Evolutionary conservation across 2,329 filamentous ascomycete species (phyloP).

Genomic region (Diaporthe ilicicola): DNA sequence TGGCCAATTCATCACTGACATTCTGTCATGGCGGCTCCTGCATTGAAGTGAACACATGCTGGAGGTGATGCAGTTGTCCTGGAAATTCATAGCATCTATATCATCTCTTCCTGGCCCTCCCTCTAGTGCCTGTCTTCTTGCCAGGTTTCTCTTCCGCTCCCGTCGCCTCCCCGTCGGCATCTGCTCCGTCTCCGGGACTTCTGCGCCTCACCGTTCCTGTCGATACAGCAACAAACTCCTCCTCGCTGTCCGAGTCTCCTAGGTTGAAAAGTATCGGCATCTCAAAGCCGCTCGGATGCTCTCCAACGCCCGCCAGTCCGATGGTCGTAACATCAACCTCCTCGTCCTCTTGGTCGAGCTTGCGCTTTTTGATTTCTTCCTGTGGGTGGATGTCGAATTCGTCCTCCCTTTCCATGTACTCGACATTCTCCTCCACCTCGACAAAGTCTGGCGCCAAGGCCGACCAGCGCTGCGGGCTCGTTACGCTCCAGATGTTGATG

Average conservation of each 20-base stretch:
- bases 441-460: slow-evolving; percentile 95
- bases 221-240: slow-evolving; percentile 77
- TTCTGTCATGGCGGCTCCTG: not conserved
- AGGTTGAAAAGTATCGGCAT: slow-evolving; percentile 96
- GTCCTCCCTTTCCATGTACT: slow-evolving; percentile 94
- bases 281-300: slow-evolving; percentile 71
- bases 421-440: slow-evolving; percentile 97
- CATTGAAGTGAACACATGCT: no score
- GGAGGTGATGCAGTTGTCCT: not conserved
- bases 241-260: slow-evolving; percentile 93
- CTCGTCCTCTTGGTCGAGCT: slow-evolving; percentile 92
- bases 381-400: slow-evolving; percentile 98
- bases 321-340: slow-evolving; percentile 88
- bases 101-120: slow-evolving; percentile 51
- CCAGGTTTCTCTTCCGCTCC: slow-evolving; percentile 49
- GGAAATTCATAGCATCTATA: not conserved
- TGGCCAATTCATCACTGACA: not conserved
- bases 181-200: slow-evolving; percentile 78
- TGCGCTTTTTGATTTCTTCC: slow-evolving; percentile 91
- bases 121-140: slow-evolving; percentile 52
- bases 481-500: slow-evolving; percentile 96
- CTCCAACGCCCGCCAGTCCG: slow-evolving; percentile 67
- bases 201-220: slow-evolving; percentile 87
- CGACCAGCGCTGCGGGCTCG: slow-evolving; percentile 96
- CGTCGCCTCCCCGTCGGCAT: slow-evolving; percentile 68